Evolutionary conservation across 1,284 basidiomycete genomes (phyloP).

Genomic region (Macrocystidia cucumis): DNA sequence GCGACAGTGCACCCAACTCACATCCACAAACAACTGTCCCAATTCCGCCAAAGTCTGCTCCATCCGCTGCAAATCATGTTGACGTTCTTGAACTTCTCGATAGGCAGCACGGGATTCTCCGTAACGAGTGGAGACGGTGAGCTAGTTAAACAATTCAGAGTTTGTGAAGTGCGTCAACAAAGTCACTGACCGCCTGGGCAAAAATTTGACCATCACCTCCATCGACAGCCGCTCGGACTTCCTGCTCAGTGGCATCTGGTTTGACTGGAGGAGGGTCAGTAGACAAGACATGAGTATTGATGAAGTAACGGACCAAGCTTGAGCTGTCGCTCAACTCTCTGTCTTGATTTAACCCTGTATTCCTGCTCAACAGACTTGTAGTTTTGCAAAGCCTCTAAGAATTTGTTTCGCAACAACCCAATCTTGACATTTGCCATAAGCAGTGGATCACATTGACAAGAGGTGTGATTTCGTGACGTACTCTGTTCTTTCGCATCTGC

Average conservation of each 20-base stretch:
- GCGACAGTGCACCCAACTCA: conserved; percentile 23
- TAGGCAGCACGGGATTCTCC: conserved; percentile 81
- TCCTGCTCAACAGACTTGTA: conserved; percentile 86
- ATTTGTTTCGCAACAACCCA: conserved; percentile 49
- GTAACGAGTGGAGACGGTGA: conserved; percentile 68
- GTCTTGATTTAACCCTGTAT: conserved; percentile 74
- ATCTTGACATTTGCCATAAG: conserved; percentile 36
- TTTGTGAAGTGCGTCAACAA: conserved; percentile 23
- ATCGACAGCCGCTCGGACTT: conserved; percentile 72
- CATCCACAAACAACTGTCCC: conserved; percentile 83
- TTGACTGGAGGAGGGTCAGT: conserved; percentile 49
- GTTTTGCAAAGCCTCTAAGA: conserved; percentile 61
- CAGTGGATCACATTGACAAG: not conserved
- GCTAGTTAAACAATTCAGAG: conserved; percentile 13
- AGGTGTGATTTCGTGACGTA: conserved; percentile 21
- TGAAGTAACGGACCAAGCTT: conserved; percentile 56
- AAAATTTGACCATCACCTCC: conserved; percentile 72
- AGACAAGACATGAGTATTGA: not conserved
- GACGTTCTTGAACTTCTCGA: conserved; percentile 87
- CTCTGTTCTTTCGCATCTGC: conserved; percentile 66
- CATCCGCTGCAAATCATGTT: conserved; percentile 83
- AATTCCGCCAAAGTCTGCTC: conserved; percentile 86
- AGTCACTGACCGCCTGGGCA: conserved; percentile 50
- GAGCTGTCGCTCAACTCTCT: conserved; percentile 85
- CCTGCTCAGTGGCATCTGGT: conserved; percentile 82